Percentiles rank a stretch among this genome's conserved stretches.
These are phyloP conservation scores for Rhynchospora breviuscula DNA, from an alignment of 176 grass and related monocot genomes.

Conservation along the genomic window DNA sequence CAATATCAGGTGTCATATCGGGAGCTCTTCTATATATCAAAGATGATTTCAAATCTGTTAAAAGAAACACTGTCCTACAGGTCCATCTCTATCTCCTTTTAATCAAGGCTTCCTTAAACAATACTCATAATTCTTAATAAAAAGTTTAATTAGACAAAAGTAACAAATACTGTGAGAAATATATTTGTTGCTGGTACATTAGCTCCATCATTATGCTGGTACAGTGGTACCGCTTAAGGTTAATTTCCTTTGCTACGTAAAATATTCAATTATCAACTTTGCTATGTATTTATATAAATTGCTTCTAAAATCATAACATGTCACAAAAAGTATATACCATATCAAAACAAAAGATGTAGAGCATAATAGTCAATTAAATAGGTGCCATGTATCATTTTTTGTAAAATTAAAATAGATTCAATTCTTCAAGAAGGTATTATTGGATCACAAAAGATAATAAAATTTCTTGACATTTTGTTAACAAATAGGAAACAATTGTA, in stretches of 20 bases:
- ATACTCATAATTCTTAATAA: background rate
- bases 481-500: conserved; percentile 84
- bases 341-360: background rate
- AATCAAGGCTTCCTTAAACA: conserved; percentile 10
- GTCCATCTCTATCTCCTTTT: conserved; percentile 12
- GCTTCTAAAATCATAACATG: background rate
- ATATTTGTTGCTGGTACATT: background rate
- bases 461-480: background rate
- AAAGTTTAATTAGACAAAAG: background rate
- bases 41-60: conserved; percentile 68
- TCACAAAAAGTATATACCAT: background rate
- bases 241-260: background rate
- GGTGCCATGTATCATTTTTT: background rate
- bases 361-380: background rate
- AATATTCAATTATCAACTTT: background rate
- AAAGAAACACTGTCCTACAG: conserved; percentile 65
- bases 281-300: background rate
- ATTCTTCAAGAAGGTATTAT: background rate
- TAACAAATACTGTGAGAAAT: background rate
- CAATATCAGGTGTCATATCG: conserved; percentile 78
- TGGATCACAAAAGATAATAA: background rate
- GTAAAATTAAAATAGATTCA: background rate
- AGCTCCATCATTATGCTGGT: background rate
- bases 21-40: conserved; percentile 90
- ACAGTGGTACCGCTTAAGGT: background rate